These are phyloP conservation scores for Phytopythium cucurbitacearum DNA, from an alignment of 352 stramenopile species.

Conservation along the genomic window DNA sequence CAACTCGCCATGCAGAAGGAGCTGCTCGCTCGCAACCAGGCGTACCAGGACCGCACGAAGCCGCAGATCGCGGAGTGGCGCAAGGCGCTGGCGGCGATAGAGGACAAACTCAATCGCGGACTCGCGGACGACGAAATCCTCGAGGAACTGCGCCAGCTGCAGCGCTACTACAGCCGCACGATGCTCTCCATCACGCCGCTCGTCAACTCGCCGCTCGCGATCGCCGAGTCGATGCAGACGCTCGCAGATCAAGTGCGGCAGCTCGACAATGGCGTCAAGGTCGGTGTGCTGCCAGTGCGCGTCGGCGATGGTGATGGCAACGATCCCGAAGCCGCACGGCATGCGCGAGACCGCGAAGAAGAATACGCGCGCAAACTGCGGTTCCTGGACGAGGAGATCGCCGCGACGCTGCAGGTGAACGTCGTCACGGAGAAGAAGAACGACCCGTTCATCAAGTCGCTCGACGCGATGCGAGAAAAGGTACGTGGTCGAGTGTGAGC, in stretches of 20 bases:
- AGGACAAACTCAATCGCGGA: constrained; percentile 56
- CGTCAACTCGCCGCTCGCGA: constrained; percentile 50
- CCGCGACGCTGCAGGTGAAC: constrained; percentile 63
- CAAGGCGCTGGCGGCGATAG: constrained; percentile 48
- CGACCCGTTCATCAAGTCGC: constrained; percentile 63
- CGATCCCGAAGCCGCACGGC: constrained; percentile 5
- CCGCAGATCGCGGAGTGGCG: constrained; percentile 65
- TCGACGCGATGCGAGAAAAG: constrained; percentile 69
- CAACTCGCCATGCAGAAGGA: constrained; percentile 66
- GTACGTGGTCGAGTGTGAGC: constrained; percentile 10
- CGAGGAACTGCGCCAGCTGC: constrained; percentile 55
- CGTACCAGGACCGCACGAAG: constrained; percentile 61
- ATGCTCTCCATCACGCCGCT: constrained; percentile 53
- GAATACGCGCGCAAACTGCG: constrained; percentile 53
- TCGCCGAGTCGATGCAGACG: constrained; percentile 52
- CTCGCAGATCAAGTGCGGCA: constrained; percentile 56
- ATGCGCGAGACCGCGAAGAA: constrained; percentile 15
- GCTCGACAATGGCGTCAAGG: constrained; percentile 43
- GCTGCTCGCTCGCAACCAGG: constrained; percentile 60
- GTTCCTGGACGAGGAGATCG: constrained; percentile 64
- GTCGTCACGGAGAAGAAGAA: constrained; percentile 72
- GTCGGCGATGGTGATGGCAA: constrained; percentile 12
- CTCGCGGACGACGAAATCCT: constrained; percentile 55
- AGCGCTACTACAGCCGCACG: constrained; percentile 58
- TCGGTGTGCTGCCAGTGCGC: constrained; percentile 33